A percentile compares a stretch with the other conserved stretches of the same genome.
These are phyloP conservation scores for Mycena floridula DNA, from an alignment of 768 basidiomycete species.

Conservation along the genomic window DNA sequence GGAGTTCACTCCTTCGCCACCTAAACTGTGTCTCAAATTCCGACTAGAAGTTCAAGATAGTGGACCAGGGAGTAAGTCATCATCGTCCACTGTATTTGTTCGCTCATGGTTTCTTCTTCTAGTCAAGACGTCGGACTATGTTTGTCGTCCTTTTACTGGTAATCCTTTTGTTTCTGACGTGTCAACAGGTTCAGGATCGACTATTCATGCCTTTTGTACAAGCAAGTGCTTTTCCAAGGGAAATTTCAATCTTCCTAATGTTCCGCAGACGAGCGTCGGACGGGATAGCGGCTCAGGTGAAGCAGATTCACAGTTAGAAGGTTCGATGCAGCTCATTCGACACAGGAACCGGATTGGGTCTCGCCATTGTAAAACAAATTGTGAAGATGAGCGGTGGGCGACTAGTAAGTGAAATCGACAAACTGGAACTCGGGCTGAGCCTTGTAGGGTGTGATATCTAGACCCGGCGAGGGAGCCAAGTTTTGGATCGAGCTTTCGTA, in stretches of 20 bases:
- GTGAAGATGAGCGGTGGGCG: constrained; percentile 33
- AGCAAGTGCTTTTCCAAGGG: too few species aligned
- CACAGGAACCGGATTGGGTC: constrained; percentile 33
- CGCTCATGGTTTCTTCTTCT: too few species aligned
- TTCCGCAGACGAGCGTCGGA: not conserved
- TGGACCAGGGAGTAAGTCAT: constrained; percentile 16
- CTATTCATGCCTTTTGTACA: not conserved
- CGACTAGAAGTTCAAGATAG: constrained; percentile 12
- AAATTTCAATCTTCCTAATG: constrained; percentile 3
- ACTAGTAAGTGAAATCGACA: constrained; percentile 15
- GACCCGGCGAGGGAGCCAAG: constrained; percentile 30
- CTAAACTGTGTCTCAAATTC: constrained; percentile 9
- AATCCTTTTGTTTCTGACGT: too few species aligned
- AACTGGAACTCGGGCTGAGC: not conserved
- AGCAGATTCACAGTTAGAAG: not conserved
- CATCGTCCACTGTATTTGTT: constrained; percentile 8
- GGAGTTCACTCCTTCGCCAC: too few species aligned
- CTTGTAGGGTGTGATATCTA: constrained; percentile 18
- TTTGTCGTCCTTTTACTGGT: too few species aligned
- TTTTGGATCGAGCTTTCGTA: constrained; percentile 33
- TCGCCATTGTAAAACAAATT: constrained; percentile 38
- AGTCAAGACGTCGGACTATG: too few species aligned
- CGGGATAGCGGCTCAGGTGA: not conserved
- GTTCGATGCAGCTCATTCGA: too few species aligned
- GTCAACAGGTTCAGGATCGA: constrained; percentile 10